Base-by-base conservation (phyloP, 192 early-diverging fungal species). In the Ambispora gerdemannii region DNA sequence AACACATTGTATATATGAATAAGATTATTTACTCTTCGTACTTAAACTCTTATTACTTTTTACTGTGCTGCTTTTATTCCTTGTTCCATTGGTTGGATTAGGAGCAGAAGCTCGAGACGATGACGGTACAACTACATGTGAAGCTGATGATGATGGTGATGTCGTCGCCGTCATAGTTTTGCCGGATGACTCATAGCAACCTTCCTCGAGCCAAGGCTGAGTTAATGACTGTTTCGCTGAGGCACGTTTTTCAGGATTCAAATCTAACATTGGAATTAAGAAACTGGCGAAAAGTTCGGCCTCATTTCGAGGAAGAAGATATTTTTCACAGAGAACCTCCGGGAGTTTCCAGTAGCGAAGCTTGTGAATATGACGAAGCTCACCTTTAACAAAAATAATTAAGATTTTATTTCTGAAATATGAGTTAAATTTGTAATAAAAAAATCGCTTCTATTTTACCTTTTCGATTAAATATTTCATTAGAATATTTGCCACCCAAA, bases 311-410 rank as follows among this genome's bases (percentile, higher is more conserved):
- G 79, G 71, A 69, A 93, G 93, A 50, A 85, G 78, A 75, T 97
- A 96, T 76, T 98, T 96, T 77, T 96, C 93, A 55, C 86, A 81
- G 28, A 98, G 77, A 3, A 97, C 92, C 63, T 96, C 92, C 27
- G 81, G 72, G 19, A 97, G 77, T 43, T 82, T 77, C 89, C 94
- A 96, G 68, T 87, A 83, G 31, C 92, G 86, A 27, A 98, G 87
- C 66, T 89, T 89, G 67, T 84, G 88, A 56, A 98, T 98, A 53
- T 95, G 89, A 27, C 93, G 86, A 55, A 98, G 82, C 70, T 95
- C 88, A 10, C 93, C 94, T 70, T 31, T n/a, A 47, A 53, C 24
- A 7, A 49, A 38, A 20, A 67, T 8, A 49, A 28, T 59, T 3
- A n/a, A 25, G 27, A 22, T 36, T 56, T 58, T 32, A 8, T 27